A percentile compares a stretch with the other conserved stretches of the same genome.
These are phyloP conservation scores for Phylloporus sp. DNA, from an alignment of 768 basidiomycete genomes.

Conservation along the genomic window DNA sequence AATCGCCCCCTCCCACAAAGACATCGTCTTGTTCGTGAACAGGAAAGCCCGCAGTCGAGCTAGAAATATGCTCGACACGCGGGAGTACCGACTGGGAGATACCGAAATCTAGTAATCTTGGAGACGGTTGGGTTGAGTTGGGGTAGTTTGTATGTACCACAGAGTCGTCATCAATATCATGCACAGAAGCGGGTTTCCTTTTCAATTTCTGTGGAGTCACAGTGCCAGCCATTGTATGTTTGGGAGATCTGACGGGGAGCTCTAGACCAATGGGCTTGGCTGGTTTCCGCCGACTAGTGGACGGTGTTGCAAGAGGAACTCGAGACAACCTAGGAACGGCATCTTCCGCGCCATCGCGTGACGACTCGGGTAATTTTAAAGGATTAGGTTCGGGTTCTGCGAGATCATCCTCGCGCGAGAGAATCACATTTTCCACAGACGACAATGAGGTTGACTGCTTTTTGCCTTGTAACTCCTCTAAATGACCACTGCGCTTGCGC, in stretches of 20 bases:
- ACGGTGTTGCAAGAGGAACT: constrained; percentile 9
- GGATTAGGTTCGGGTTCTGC: background rate
- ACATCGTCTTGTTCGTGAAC: background rate
- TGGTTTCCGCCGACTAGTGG: constrained; percentile 1
- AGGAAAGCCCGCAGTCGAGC: background rate
- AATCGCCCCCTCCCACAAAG: background rate
- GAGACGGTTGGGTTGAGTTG: background rate
- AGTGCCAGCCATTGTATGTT: background rate
- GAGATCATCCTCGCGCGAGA: constrained; percentile 1
- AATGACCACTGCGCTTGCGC: background rate
- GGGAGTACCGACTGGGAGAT: background rate
- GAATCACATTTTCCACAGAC: background rate
- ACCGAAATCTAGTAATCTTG: background rate
- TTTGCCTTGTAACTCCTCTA: background rate
- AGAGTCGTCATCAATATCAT: background rate
- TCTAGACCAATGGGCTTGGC: background rate
- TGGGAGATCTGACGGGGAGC: background rate
- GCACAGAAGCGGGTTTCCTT: background rate
- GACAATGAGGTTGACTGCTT: background rate
- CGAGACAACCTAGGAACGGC: background rate
- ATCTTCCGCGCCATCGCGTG: background rate
- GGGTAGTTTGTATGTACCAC: background rate
- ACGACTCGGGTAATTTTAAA: background rate
- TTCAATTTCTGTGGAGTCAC: constrained; percentile 17
- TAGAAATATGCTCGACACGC: background rate